Evolutionary conservation across 179 eudicot genomes (phyloP).

Genomic region (Drosera spatulata): DNA sequence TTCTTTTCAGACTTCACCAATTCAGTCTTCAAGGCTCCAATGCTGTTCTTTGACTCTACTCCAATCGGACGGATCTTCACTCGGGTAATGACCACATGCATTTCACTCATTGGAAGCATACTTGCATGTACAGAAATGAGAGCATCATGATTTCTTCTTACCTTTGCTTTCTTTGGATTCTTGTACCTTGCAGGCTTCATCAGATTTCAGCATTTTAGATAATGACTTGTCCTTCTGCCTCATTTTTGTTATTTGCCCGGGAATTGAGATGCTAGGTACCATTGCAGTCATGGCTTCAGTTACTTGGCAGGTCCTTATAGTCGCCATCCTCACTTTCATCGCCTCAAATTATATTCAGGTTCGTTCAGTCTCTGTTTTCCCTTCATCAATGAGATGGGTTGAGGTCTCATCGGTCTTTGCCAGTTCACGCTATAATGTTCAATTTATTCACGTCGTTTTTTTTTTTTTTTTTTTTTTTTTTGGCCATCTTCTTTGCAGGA

Average conservation of each 20-base stretch:
- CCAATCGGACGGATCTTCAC: conserved; percentile 54
- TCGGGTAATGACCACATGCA: conserved; percentile 20
- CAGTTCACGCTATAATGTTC: no score
- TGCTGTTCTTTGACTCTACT: conserved; percentile 58
- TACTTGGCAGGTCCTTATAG: conserved; percentile 74
- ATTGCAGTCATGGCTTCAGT: conserved; percentile 53
- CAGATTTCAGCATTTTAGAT: conserved; percentile 41
- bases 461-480: no score
- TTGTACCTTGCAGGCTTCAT: conserved; percentile 37
- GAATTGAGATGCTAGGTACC: conserved; percentile 29
- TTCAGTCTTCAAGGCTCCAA: conserved; percentile 42
- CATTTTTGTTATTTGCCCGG: conserved; percentile 20
- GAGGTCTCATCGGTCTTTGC: no score
- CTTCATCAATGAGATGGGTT: no score
- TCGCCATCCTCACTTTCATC: conserved; percentile 32
- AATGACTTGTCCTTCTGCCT: conserved; percentile 27
- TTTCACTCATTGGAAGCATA: no score
- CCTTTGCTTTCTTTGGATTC: no score
- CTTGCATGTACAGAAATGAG: no score
- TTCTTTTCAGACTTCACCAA: conserved; percentile 33
- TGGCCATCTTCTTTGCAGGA: conserved; percentile 18
- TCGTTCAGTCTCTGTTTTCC: background rate
- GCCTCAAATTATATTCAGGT: conserved; percentile 60
- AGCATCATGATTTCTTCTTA: no score
- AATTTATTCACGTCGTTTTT: background rate